Evolutionary conservation across 1,139 yeast species (phyloP), one percentile per base, ranked within the genome.

Genomic region (Magnusiomyces tetraspermus): DNA sequence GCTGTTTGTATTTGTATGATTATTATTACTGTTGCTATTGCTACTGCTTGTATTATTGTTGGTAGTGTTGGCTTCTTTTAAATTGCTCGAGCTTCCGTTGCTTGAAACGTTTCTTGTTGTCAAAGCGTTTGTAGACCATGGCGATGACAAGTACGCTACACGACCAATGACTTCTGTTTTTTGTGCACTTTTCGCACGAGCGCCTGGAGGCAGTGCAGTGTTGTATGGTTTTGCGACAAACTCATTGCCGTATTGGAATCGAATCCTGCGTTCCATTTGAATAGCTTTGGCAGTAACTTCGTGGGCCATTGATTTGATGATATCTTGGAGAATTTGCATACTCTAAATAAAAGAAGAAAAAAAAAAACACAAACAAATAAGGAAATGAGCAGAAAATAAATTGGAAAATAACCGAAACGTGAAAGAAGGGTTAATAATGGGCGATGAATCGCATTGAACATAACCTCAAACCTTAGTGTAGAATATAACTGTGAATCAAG

Each of bases 281-380:
- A 75, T 57, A 1, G 75, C 71, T 31, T 68, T 67, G 8, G 74
- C 63, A 3, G 75, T 61, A 2, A 75, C 69, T 46, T 74, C 77
- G 51, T 73, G 75, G 13, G 76, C 68, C 42, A 76, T 63, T 15
- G 75, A 71, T 15, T 64, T 58, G 26, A 76, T 57, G 60, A 77
- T 64, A 46, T 70, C 72, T 45, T 67, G 65, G 31, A 75, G 63
- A 2, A 75, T 65, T 33, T 69, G 58, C 17, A 61, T 51, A 51
- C 67, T 62, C 65, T 63, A 40, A n/a, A 28, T n/a, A n/a, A n/a
- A n/a, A n/a, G n/a, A n/a, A n/a, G n/a, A n/a, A n/a, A n/a, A n/a
- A n/a, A n/a, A n/a, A n/a, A n/a, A n/a, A n/a, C n/a, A n/a, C n/a
- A n/a, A n/a, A n/a, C n/a, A n/a, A n/a, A n/a, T n/a, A n/a, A n/a